A percentile compares a stretch with the other conserved stretches of the same genome.
Evolutionary conservation across 2,329 filamentous ascomycete species (phyloP).

Genomic region (Nigrospora oryzae): DNA sequence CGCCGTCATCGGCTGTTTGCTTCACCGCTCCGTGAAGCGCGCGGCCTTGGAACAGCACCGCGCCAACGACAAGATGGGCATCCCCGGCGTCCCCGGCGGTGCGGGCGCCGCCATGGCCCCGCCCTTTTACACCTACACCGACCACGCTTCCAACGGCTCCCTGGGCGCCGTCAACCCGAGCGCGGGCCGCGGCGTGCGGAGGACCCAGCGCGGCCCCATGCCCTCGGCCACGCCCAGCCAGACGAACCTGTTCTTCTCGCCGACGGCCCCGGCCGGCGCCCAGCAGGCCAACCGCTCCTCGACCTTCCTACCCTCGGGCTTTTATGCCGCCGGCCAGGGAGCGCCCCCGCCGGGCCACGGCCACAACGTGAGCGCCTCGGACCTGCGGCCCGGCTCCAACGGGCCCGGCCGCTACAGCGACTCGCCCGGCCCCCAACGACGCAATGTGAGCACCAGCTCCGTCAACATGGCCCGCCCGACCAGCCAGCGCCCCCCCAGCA

Average conservation of each 20-base stretch:
- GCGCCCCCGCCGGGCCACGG: constrained; percentile 36
- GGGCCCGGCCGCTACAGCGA: constrained; percentile 45
- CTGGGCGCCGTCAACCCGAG: constrained; percentile 27
- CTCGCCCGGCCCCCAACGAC: constrained; percentile 41
- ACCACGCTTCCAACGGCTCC: constrained; percentile 47
- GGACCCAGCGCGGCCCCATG: constrained; percentile 41
- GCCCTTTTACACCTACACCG: constrained; percentile 57
- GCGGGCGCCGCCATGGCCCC: not conserved
- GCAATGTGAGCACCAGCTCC: constrained; percentile 53
- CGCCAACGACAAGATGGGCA: constrained; percentile 59
- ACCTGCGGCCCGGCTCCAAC: constrained; percentile 49
- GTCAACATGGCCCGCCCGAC: constrained; percentile 57
- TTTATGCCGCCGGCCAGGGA: constrained; percentile 67
- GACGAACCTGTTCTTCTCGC: constrained; percentile 86
- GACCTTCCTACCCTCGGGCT: constrained; percentile 80
- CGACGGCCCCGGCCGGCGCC: constrained; percentile 62
- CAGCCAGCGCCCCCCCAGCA: constrained; percentile 71
- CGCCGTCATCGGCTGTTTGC: constrained; percentile 75
- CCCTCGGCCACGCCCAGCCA: constrained; percentile 51
- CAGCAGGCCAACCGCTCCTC: constrained; percentile 57
- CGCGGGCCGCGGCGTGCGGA: constrained; percentile 40
- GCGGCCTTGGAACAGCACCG: constrained; percentile 69
- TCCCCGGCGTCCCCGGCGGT: constrained; percentile 45
- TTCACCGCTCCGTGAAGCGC: constrained; percentile 83
- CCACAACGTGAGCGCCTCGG: constrained; percentile 52